phyloP scores from a whole-genome alignment of 768 basidiomycete species.

The Tricholoma matsutake region DNA sequence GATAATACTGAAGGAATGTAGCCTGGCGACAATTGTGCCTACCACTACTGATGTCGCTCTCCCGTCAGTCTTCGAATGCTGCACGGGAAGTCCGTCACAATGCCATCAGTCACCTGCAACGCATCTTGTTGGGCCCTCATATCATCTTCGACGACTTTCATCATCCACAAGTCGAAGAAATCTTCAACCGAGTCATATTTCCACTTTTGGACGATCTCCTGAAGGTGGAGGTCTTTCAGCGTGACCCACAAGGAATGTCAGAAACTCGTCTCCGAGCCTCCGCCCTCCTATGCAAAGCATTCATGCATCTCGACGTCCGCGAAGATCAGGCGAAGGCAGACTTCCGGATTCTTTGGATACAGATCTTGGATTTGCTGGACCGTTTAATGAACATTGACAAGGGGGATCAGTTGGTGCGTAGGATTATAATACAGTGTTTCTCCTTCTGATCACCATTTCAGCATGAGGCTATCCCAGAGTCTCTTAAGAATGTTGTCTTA shows the following conservation, averaged over 20 bases:
- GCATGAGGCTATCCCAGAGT: conserved; percentile 96
- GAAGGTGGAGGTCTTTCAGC: conserved; percentile 72
- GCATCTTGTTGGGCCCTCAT: conserved; percentile 78
- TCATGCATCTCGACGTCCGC: conserved; percentile 88
- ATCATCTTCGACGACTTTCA: conserved; percentile 57
- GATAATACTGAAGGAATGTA: conserved; percentile 16
- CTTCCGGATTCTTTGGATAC: conserved; percentile 79
- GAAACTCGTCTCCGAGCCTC: conserved; percentile 88
- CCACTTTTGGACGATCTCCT: conserved; percentile 90
- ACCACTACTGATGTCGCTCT: conserved; percentile 69
- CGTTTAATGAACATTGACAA: conserved; percentile 84
- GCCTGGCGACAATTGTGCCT: conserved; percentile 80
- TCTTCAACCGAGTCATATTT: conserved; percentile 88
- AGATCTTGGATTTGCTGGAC: conserved; percentile 86
- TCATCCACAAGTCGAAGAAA: conserved; percentile 65
- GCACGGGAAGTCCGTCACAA: conserved; percentile 81
- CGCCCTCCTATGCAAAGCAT: conserved; percentile 90
- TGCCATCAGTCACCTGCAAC: conserved; percentile 78
- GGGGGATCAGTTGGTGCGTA: conserved; percentile 80
- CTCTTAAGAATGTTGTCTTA: conserved; percentile 92
- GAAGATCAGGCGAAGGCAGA: conserved; percentile 59
- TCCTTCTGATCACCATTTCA: conserved; percentile 27
- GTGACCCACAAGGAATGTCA: conserved; percentile 84
- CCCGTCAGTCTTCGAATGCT: conserved; percentile 79
- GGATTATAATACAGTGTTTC: neutral